Percentiles rank a stretch among this genome's conserved stretches.
Evolutionary conservation across 108 stramenopile species (phyloP).

Genomic region (Bacterosira constricta): DNA sequence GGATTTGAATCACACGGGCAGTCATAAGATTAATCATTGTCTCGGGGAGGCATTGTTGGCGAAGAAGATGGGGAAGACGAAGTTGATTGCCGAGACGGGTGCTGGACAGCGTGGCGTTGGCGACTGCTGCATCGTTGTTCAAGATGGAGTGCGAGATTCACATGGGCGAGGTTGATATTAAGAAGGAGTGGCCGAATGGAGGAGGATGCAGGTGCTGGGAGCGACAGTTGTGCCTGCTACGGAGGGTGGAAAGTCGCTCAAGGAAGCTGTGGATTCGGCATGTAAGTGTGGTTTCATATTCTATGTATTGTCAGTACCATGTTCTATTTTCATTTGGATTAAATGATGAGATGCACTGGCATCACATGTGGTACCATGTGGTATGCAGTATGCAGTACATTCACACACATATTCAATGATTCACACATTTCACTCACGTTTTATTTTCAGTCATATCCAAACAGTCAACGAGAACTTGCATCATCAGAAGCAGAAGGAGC

Average conservation of each 20-base stretch:
- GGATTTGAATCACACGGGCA: constrained; percentile 94
- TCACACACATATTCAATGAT: no score
- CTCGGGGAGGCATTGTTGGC: constrained; percentile 92
- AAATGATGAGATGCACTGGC: no score
- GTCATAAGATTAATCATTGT: constrained; percentile 96
- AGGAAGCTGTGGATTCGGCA: constrained; percentile 97
- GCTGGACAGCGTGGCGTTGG: constrained; percentile 97
- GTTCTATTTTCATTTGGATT: no score
- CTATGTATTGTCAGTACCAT: no score
- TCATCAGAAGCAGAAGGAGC: no score
- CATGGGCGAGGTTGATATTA: constrained; percentile 93
- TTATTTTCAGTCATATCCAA: no score
- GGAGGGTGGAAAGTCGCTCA: constrained; percentile 79
- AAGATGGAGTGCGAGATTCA: constrained; percentile 91
- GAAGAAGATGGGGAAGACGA: constrained; percentile 88
- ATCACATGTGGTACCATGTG: no score
- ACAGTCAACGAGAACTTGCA: no score
- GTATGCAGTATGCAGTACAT: no score
- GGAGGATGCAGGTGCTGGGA: constrained; percentile 95
- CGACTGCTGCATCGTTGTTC: constrained; percentile 89
- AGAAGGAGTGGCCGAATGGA: constrained; percentile 89
- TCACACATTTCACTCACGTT: no score
- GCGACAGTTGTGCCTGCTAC: constrained; percentile 89
- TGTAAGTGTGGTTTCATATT: no score
- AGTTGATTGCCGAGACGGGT: constrained; percentile 96